Evolutionary conservation across 2,329 filamentous ascomycete genomes (phyloP).

Genomic region (Colletotrichum truncatum): DNA sequence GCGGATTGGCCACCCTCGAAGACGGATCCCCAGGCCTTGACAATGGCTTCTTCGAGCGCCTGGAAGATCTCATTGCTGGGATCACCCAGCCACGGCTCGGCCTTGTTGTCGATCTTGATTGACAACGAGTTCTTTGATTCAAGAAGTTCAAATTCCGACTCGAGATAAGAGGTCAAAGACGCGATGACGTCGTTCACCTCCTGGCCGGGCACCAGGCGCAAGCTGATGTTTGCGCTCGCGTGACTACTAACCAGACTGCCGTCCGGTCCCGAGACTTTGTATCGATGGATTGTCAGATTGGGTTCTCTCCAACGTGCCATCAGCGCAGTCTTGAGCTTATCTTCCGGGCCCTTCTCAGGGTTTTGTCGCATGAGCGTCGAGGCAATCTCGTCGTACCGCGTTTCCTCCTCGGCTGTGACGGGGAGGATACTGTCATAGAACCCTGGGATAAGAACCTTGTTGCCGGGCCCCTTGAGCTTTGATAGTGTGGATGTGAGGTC

Average conservation of each 20-base stretch:
- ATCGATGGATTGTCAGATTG: slow-evolving; percentile 91
- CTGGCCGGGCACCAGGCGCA: slow-evolving; percentile 94
- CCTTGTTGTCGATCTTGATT: slow-evolving; percentile 89
- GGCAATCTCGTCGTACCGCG: slow-evolving; percentile 85
- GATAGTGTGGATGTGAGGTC: slow-evolving; percentile 87
- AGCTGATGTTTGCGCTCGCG: slow-evolving; percentile 86
- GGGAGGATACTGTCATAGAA: slow-evolving; percentile 89
- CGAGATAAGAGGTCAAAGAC: slow-evolving; percentile 72
- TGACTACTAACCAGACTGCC: slow-evolving; percentile 91
- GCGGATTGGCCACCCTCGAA: slow-evolving; percentile 42
- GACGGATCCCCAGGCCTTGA: slow-evolving; percentile 80
- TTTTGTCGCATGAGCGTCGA: slow-evolving; percentile 78
- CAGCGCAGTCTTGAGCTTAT: slow-evolving; percentile 81
- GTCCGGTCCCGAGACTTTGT: slow-evolving; percentile 92
- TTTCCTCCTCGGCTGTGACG: slow-evolving; percentile 78
- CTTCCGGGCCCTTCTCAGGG: slow-evolving; percentile 65
- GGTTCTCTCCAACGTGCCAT: slow-evolving; percentile 97
- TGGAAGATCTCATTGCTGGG: slow-evolving; percentile 91
- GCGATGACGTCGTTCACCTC: slow-evolving; percentile 81
- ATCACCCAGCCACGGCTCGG: slow-evolving; percentile 96
- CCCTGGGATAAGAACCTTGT: slow-evolving; percentile 83
- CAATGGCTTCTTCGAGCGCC: slow-evolving; percentile 85
- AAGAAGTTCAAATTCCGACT: slow-evolving; percentile 76
- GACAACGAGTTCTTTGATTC: slow-evolving; percentile 83
- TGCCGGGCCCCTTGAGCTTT: slow-evolving; percentile 82